A percentile compares a stretch with the other conserved stretches of the same genome.
phyloP scores from a whole-genome alignment of 2,329 filamentous ascomycete species.

The Alternaria burnsii region DNA sequence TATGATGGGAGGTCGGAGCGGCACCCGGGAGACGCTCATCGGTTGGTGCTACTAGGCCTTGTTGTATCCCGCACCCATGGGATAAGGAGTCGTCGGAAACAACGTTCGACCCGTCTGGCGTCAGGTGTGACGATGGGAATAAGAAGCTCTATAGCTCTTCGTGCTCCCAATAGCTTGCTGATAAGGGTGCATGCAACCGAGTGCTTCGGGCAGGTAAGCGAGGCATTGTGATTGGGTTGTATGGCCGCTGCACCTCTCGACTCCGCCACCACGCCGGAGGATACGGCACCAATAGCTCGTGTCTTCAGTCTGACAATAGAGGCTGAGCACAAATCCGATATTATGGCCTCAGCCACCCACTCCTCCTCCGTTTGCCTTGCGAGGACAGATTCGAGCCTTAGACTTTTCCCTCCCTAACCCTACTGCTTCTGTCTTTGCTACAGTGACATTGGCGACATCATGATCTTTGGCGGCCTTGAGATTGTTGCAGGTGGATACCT shows the following conservation, averaged over 20 bases:
- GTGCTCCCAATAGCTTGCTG: neutral
- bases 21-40: neutral
- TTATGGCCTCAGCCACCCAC: constrained; percentile 30
- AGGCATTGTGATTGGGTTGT: constrained; percentile 15
- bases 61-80: neutral
- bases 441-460: constrained; percentile 29
- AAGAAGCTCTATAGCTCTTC: neutral
- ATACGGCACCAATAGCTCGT: constrained; percentile 31
- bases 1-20: neutral
- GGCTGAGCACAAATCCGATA: constrained; percentile 30
- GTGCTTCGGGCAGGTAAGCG: constrained; percentile 9
- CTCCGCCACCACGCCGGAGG: constrained; percentile 36
- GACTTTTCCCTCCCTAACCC: neutral
- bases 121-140: neutral
- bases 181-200: neutral
- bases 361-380: constrained; percentile 1
- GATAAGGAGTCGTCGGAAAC: neutral
- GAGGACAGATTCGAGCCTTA: constrained; percentile 1
- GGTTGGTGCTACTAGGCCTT: neutral
- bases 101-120: neutral
- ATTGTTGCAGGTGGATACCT: constrained; percentile 48
- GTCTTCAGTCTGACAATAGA: constrained; percentile 28
- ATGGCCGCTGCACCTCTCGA: constrained; percentile 17
- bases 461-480: constrained; percentile 52
- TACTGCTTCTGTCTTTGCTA: neutral